phyloP scores from a whole-genome alignment of 2,329 filamentous ascomycete genomes.

The Xylariaceae sp. region DNA sequence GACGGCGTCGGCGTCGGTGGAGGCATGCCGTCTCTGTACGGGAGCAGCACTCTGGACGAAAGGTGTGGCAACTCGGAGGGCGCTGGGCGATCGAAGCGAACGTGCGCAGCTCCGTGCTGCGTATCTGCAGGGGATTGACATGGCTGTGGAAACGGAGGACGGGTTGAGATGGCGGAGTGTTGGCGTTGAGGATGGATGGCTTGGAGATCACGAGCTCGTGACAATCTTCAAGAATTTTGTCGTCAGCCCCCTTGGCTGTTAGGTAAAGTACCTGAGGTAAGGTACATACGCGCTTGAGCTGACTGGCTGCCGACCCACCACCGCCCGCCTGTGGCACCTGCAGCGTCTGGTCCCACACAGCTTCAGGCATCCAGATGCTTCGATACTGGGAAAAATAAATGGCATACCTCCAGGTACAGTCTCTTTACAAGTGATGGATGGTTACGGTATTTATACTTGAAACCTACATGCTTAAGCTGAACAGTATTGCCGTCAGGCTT shows the following conservation, averaged over 20 bases:
- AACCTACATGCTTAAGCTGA: too few relatives aligned
- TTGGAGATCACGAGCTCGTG: conserved; percentile 20
- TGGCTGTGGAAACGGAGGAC: conserved; percentile 35
- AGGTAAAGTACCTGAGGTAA: too few relatives aligned
- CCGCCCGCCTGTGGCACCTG: not conserved
- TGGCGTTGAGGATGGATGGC: conserved; percentile 11
- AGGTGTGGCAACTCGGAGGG: conserved; percentile 45
- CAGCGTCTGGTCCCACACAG: not conserved
- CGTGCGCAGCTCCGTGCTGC: conserved; percentile 64
- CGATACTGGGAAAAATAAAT: too few relatives aligned
- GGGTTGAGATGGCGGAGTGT: conserved; percentile 14
- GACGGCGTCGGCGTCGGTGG: conserved; percentile 63
- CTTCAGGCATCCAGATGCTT: too few relatives aligned
- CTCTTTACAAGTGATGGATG: too few relatives aligned
- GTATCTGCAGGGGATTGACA: conserved; percentile 63
- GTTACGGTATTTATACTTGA: too few relatives aligned
- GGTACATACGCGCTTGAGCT: too few relatives aligned
- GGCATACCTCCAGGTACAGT: too few relatives aligned
- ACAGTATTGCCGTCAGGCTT: too few relatives aligned
- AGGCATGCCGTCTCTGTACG: conserved; percentile 76
- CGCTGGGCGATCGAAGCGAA: conserved; percentile 52
- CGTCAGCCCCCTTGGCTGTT: conserved; percentile 20
- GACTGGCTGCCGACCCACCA: conserved; percentile 3
- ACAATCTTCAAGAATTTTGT: conserved; percentile 27
- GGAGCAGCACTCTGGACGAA: conserved; percentile 47